Conservation (phyloP, 2,329 filamentous ascomycete species). For the Botrytis galanthina region DNA sequence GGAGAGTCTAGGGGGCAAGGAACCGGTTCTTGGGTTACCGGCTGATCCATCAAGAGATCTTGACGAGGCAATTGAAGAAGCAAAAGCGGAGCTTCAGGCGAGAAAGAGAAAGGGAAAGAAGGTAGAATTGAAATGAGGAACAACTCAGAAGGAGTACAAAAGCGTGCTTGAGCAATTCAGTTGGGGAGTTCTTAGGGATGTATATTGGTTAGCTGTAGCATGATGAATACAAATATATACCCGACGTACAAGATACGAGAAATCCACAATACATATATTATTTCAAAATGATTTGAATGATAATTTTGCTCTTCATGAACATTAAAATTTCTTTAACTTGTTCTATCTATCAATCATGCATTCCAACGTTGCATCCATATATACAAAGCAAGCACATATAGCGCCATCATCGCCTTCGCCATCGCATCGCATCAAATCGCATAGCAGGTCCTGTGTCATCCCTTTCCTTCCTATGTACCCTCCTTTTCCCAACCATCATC, state of each 20-base stretch:
- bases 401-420: neutral
- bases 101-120: conserved; percentile 30
- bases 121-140: conserved; percentile 14
- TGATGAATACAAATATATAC: neutral
- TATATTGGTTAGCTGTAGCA: neutral
- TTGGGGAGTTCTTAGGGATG: conserved; percentile 52
- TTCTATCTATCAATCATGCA: neutral
- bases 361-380: conserved; percentile 1
- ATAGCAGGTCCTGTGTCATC: neutral
- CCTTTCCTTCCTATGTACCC: neutral
- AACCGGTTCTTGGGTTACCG: conserved; percentile 74
- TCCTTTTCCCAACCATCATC: neutral
- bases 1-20: conserved; percentile 54
- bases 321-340: neutral
- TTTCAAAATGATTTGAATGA: neutral
- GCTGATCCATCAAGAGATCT: conserved; percentile 73
- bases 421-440: neutral
- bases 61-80: conserved; percentile 54
- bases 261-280: neutral
- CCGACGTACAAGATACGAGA: neutral
- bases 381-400: conserved; percentile 1
- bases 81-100: conserved; percentile 49
- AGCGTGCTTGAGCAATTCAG: conserved; percentile 93
- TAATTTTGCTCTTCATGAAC: conserved; percentile 2
- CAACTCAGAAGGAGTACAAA: conserved; percentile 72